Evolutionary conservation across 352 stramenopile species (phyloP).

Genomic region (Pythium myriotylum): DNA sequence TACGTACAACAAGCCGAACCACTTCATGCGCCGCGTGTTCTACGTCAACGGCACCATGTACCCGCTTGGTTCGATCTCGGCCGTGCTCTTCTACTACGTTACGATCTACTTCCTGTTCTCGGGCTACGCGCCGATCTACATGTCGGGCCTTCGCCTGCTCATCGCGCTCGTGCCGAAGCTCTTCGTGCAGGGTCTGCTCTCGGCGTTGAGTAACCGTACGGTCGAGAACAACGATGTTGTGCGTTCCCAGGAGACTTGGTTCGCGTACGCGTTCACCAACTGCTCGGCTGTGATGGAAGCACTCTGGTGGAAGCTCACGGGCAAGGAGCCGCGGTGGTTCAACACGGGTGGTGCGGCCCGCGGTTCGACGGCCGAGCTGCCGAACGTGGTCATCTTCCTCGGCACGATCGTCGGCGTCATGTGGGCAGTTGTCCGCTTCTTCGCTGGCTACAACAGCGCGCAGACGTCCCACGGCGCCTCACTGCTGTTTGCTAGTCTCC

Average conservation of each 20-base stretch:
- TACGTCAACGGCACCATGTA: conserved; percentile 85
- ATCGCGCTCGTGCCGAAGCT: conserved; percentile 83
- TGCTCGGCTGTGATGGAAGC: conserved; percentile 74
- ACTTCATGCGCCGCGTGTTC: conserved; percentile 79
- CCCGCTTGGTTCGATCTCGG: conserved; percentile 76
- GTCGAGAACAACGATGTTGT: conserved; percentile 87
- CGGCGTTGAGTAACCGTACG: conserved; percentile 76
- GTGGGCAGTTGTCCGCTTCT: conserved; percentile 79
- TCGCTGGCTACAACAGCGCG: conserved; percentile 75
- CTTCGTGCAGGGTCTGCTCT: conserved; percentile 72
- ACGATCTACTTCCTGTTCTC: conserved; percentile 87
- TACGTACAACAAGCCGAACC: conserved; percentile 60
- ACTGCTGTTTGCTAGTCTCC: conserved; percentile 70
- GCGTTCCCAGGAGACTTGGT: conserved; percentile 83
- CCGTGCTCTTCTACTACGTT: conserved; percentile 85
- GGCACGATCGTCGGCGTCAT: conserved; percentile 63
- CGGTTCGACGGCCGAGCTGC: conserved; percentile 67
- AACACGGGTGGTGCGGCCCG: conserved; percentile 75
- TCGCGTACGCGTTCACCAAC: conserved; percentile 85
- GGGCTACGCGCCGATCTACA: conserved; percentile 83
- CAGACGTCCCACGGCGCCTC: conserved; percentile 76
- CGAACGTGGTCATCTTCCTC: conserved; percentile 81
- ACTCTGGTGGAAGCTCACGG: conserved; percentile 84
- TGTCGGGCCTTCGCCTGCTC: conserved; percentile 65
- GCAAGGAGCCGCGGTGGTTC: conserved; percentile 79